phyloP scores from a whole-genome alignment of 2,329 filamentous ascomycete genomes.

The Raffaelea arxii region DNA sequence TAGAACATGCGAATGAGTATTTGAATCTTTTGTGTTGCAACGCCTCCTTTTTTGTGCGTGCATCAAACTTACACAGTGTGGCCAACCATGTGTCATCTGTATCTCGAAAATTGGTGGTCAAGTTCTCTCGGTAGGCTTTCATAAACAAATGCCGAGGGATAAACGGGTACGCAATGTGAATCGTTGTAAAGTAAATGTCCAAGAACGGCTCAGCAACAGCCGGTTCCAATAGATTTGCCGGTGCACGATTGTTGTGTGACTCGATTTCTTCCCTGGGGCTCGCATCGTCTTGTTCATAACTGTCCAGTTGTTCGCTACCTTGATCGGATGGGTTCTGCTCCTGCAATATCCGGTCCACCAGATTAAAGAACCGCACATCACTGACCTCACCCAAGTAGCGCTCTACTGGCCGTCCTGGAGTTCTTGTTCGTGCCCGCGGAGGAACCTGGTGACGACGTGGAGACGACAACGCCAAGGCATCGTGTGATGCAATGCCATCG shows the following conservation, averaged over 20 bases:
- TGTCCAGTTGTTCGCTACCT: slow-evolving; percentile 11
- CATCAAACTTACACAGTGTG: slow-evolving; percentile 8
- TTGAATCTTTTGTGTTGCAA: no score
- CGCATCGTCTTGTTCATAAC: slow-evolving; percentile 12
- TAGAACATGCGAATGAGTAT: no score
- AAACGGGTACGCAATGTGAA: slow-evolving; percentile 25
- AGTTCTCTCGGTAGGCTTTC: slow-evolving; percentile 1
- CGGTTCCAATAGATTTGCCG: slow-evolving; percentile 2
- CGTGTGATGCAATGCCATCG: no score
- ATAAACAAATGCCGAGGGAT: slow-evolving; percentile 16
- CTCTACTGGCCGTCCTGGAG: no score
- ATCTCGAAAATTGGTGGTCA: neutral
- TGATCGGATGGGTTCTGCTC: slow-evolving; percentile 3
- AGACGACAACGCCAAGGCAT: neutral
- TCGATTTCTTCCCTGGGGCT: neutral
- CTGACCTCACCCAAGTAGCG: slow-evolving; percentile 27
- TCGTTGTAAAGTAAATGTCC: slow-evolving; percentile 21
- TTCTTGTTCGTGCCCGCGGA: no score
- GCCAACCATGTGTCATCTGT: slow-evolving; percentile 6
- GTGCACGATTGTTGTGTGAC: slow-evolving; percentile 1
- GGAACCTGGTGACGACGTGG: neutral
- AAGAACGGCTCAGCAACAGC: slow-evolving; percentile 8
- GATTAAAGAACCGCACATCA: slow-evolving; percentile 26
- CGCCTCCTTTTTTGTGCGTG: no score
- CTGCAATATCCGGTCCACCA: slow-evolving; percentile 18